Conservation (phyloP, 176 grass and related monocot species). For the Cenchrus fungigraminus region DNA sequence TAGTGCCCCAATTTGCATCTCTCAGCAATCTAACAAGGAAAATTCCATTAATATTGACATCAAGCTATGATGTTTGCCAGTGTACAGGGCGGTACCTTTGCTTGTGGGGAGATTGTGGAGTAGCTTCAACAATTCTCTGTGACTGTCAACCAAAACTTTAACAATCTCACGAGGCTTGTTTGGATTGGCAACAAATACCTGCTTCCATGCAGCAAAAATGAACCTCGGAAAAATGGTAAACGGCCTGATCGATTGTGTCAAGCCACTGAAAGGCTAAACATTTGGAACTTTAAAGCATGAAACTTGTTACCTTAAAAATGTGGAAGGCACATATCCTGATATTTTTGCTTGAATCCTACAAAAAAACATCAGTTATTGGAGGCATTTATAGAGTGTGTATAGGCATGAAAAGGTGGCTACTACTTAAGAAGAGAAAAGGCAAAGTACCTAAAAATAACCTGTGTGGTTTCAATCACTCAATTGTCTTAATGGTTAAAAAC, state of each 20-base stretch:
- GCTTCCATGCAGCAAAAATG: conserved; percentile 38
- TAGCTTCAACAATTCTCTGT: conserved; percentile 79
- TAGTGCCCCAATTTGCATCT: neutral
- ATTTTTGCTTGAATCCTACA: conserved; percentile 97
- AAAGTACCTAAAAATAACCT: neutral
- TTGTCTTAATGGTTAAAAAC: neutral
- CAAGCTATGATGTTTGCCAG: neutral
- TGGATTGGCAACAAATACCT: conserved; percentile 98
- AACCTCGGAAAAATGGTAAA: conserved; percentile 24
- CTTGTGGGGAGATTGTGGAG: conserved; percentile 81
- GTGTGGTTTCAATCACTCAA: neutral
- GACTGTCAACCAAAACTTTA: conserved; percentile 65
- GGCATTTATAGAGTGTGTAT: neutral
- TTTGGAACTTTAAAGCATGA: neutral
- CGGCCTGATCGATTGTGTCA: neutral
- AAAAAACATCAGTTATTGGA: conserved; percentile 28
- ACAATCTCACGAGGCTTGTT: conserved; percentile 70
- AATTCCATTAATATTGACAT: conserved; percentile 13
- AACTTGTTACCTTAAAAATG: conserved; percentile 78
- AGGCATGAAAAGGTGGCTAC: conserved; percentile 20
- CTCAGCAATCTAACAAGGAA: conserved; percentile 12
- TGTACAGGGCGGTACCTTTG: conserved; percentile 57
- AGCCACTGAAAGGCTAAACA: conserved; percentile 1
- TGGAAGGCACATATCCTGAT: conserved; percentile 96
- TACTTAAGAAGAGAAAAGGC: neutral